These are phyloP conservation scores for Colletotrichum sansevieriae DNA, from an alignment of 2,329 filamentous ascomycete genomes.

Conservation along the genomic window DNA sequence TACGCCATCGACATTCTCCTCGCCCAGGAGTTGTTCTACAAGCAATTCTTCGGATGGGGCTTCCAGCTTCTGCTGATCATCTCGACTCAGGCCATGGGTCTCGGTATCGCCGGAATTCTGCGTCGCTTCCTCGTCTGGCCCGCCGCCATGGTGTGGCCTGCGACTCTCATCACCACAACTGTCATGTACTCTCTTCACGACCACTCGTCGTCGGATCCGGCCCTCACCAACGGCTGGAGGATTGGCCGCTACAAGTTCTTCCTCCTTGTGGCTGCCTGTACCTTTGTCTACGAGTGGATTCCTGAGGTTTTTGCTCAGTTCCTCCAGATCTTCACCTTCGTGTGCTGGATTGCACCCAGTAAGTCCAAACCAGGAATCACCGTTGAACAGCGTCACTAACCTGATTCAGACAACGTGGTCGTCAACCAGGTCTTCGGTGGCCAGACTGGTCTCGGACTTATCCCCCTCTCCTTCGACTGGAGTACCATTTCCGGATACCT, in stretches of 20 bases:
- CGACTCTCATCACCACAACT: constrained; percentile 66
- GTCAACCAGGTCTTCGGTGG: constrained; percentile 75
- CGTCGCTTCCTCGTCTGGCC: constrained; percentile 67
- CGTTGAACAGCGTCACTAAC: too few species aligned
- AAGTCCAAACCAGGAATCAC: too few species aligned
- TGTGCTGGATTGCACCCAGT: constrained; percentile 71
- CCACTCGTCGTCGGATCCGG: constrained; percentile 60
- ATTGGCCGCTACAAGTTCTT: constrained; percentile 75
- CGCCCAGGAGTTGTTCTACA: constrained; percentile 61
- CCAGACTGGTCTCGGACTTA: constrained; percentile 68
- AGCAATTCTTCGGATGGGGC: constrained; percentile 61
- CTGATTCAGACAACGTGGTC: constrained; percentile 59
- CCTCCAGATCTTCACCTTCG: constrained; percentile 65
- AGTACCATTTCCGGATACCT: constrained; percentile 62
- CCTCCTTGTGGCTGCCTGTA: constrained; percentile 65
- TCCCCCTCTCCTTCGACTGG: constrained; percentile 72
- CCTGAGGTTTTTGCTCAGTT: constrained; percentile 41
- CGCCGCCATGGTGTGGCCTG: constrained; percentile 70
- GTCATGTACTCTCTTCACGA: constrained; percentile 64
- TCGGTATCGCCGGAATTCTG: constrained; percentile 67
- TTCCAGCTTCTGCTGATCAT: constrained; percentile 68
- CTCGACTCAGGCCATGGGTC: constrained; percentile 69
- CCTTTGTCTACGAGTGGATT: constrained; percentile 57
- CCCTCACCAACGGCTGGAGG: constrained; percentile 70
- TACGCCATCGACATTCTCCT: constrained; percentile 58